Conservation (phyloP, 768 basidiomycete genomes). For the Leccinum ochraceum region DNA sequence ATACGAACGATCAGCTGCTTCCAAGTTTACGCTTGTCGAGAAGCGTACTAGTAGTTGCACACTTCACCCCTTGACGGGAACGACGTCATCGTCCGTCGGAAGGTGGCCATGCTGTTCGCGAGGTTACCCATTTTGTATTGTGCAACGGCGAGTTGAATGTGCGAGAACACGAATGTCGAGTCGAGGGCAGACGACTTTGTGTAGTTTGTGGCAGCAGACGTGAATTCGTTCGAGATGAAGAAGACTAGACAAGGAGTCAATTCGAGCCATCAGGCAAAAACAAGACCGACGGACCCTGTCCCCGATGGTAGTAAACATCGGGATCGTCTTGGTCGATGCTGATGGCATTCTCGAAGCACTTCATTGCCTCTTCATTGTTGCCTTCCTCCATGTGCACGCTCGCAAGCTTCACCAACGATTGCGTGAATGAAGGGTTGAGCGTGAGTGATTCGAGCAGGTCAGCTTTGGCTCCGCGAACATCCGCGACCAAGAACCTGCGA, state of each 20-base stretch:
- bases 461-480: conserved; percentile 76
- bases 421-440: conserved; percentile 69
- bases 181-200: conserved; percentile 87
- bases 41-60: conserved; percentile 88
- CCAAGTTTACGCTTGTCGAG: not conserved
- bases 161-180: conserved; percentile 88
- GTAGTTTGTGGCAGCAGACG: conserved; percentile 87
- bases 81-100: conserved; percentile 77
- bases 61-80: conserved; percentile 91
- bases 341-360: conserved; percentile 90
- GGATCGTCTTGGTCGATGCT: conserved; percentile 81
- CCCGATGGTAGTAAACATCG: conserved; percentile 98
- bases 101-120: conserved; percentile 85
- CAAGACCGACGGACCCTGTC: conserved; percentile 63
- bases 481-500: conserved; percentile 81
- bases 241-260: conserved; percentile 52
- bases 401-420: conserved; percentile 94
- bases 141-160: conserved; percentile 96
- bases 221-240: conserved; percentile 93
- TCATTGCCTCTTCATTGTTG: conserved; percentile 77
- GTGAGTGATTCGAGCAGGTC: conserved; percentile 80
- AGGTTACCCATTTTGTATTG: conserved; percentile 88
- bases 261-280: not conserved
- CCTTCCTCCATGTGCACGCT: conserved; percentile 97
- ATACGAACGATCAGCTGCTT: not conserved